Conservation (phyloP, 805 yeast genomes). For the Grigorovia humatica region DNA sequence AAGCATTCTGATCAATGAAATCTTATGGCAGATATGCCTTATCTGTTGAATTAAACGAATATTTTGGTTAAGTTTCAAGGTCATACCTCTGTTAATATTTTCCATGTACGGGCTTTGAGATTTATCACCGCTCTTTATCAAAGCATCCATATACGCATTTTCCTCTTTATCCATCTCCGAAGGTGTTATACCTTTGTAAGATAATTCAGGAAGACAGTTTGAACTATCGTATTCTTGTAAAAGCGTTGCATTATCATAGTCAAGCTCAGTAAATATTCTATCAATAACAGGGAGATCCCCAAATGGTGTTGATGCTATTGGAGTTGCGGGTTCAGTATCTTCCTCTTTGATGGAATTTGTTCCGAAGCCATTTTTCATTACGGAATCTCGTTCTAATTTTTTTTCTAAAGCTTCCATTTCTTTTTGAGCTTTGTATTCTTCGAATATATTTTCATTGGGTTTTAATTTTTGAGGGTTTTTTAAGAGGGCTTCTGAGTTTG, state of each 20-base stretch:
- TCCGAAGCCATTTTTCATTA: constrained; percentile 32
- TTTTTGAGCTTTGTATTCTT: constrained; percentile 24
- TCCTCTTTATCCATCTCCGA: constrained; percentile 38
- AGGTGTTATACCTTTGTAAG: constrained; percentile 42
- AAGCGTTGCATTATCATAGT: constrained; percentile 48
- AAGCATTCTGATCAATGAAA: constrained; percentile 79
- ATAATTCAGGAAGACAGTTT: constrained; percentile 66
- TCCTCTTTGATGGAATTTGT: constrained; percentile 28
- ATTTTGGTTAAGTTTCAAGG: constrained; percentile 50
- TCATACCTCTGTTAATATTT: constrained; percentile 45
- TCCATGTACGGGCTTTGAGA: constrained; percentile 31
- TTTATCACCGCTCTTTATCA: constrained; percentile 30
- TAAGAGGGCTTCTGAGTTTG: constrained; percentile 58
- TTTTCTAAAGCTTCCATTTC: constrained; percentile 20
- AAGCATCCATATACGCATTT: constrained; percentile 32
- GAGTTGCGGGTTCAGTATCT: constrained; percentile 8
- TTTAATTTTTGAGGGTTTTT: constrained; percentile 62
- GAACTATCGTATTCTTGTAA: constrained; percentile 75
- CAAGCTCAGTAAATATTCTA: constrained; percentile 35
- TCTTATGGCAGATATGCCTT: constrained; percentile 77
- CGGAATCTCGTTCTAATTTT: constrained; percentile 25
- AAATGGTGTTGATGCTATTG: neutral
- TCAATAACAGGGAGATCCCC: constrained; percentile 13
- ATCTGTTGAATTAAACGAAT: constrained; percentile 78
- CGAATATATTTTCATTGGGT: constrained; percentile 32